Percentiles rank a stretch among this genome's conserved stretches.
phyloP scores from a whole-genome alignment of 2,329 filamentous ascomycete genomes.

The Aaosphaeria pasadenensis region DNA sequence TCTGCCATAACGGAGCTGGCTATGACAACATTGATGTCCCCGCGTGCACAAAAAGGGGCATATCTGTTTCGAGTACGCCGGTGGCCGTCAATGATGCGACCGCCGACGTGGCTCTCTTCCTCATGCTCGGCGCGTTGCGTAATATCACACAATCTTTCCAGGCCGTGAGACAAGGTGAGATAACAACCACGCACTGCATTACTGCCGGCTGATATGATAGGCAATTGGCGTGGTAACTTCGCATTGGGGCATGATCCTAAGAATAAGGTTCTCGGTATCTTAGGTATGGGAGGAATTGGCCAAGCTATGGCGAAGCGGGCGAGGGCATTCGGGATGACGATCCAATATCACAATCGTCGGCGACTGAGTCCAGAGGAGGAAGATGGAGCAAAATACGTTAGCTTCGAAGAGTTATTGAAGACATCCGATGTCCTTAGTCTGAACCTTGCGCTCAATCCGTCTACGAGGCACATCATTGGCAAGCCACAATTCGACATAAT shows the following conservation, averaged over 20 bases:
- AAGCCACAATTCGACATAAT: constrained; percentile 50
- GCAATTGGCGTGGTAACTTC: constrained; percentile 46
- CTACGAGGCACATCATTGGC: constrained; percentile 53
- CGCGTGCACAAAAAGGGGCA: constrained; percentile 48
- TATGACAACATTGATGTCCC: constrained; percentile 60
- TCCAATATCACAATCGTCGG: constrained; percentile 58
- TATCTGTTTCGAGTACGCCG: constrained; percentile 46
- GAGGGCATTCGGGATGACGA: constrained; percentile 54
- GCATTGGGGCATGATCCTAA: constrained; percentile 53
- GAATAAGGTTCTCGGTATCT: constrained; percentile 53
- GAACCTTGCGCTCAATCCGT: constrained; percentile 51
- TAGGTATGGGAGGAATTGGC: constrained; percentile 62
- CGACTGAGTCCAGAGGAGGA: constrained; percentile 38
- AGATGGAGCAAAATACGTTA: constrained; percentile 51
- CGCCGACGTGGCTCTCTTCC: constrained; percentile 49
- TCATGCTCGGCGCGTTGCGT: constrained; percentile 52
- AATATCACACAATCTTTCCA: constrained; percentile 47
- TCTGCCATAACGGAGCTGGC: constrained; percentile 53
- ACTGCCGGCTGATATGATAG: constrained; percentile 12
- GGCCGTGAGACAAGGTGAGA: constrained; percentile 43
- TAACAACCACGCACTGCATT: constrained; percentile 2
- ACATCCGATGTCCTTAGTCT: constrained; percentile 55
- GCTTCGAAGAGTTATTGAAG: constrained; percentile 53
- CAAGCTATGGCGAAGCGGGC: constrained; percentile 48
- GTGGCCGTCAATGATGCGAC: constrained; percentile 52